phyloP scores from a whole-genome alignment of 371 early-diverging fungal genomes.

The Smittium culicis region DNA sequence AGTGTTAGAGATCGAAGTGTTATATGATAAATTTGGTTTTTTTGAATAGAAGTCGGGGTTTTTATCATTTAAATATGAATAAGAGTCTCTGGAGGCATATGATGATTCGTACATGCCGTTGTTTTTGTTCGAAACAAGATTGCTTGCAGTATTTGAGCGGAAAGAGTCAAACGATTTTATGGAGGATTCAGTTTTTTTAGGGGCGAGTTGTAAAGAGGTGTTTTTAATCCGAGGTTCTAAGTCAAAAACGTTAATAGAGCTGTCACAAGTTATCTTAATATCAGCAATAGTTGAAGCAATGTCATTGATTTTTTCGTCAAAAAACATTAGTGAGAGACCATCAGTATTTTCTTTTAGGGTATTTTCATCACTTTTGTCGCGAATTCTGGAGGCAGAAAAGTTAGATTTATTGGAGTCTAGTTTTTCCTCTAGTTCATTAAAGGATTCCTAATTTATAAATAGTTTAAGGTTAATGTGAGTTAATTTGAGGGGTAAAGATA shows the following conservation, averaged over 20 bases:
- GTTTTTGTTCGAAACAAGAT: neutral
- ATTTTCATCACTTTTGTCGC: neutral
- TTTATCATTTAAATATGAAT: neutral
- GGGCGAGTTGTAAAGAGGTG: neutral
- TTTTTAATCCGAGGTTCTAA: neutral
- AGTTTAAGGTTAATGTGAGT: neutral
- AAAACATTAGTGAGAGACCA: neutral
- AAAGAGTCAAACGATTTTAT: neutral
- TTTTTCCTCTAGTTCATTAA: constrained; percentile 3
- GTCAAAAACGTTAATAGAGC: neutral
- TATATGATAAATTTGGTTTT: neutral
- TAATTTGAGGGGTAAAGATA: constrained; percentile 3
- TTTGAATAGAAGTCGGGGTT: neutral
- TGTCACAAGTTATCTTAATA: neutral
- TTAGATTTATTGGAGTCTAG: neutral
- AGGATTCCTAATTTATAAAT: neutral
- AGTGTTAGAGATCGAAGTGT: no score
- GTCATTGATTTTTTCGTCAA: constrained; percentile 1
- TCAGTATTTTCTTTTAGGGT: constrained; percentile 9
- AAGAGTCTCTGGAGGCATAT: neutral
- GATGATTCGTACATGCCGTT: neutral
- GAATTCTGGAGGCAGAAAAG: neutral
- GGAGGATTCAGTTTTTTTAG: neutral
- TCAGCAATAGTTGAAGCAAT: neutral
- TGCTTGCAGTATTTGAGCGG: neutral